Evolutionary conservation across 1,284 basidiomycete genomes (phyloP).

Genomic region (Phellopilus nigrolimitatus): DNA sequence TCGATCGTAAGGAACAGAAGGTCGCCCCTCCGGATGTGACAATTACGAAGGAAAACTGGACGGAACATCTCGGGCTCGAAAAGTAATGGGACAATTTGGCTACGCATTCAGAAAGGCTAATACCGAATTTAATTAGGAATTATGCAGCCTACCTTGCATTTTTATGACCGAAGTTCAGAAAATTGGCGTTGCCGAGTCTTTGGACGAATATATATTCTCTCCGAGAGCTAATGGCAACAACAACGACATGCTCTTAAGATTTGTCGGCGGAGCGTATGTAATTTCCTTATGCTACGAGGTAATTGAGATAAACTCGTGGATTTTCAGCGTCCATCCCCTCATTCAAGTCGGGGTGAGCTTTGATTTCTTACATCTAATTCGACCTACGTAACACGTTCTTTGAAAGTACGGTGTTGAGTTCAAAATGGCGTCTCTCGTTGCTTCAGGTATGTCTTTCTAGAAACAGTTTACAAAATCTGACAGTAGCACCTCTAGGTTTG

Average conservation of each 20-base stretch:
- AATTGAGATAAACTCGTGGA: not conserved
- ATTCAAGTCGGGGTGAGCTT: conserved; percentile 60
- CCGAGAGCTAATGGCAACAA: conserved; percentile 43
- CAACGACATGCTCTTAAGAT: conserved; percentile 48
- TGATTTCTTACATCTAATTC: not conserved
- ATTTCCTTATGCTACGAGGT: conserved; percentile 9
- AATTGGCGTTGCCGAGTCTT: conserved; percentile 37
- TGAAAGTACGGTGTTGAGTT: conserved; percentile 64
- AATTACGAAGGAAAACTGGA: conserved; percentile 49
- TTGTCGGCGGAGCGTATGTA: conserved; percentile 53
- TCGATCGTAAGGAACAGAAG: conserved; percentile 31
- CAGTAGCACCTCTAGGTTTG: conserved; percentile 35
- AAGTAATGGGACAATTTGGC: conserved; percentile 35
- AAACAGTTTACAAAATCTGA: not conserved
- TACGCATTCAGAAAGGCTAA: not conserved
- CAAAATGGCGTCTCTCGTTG: conserved; percentile 46
- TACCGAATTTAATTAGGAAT: conserved; percentile 28
- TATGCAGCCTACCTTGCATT: conserved; percentile 55
- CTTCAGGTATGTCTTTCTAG: conserved; percentile 37
- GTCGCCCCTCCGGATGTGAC: conserved; percentile 33
- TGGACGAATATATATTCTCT: conserved; percentile 55
- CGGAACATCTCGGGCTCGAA: conserved; percentile 47
- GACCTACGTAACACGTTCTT: not conserved
- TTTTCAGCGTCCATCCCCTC: conserved; percentile 48
- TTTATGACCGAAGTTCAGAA: conserved; percentile 45